These are phyloP conservation scores for Yarrowia sp. DNA, from an alignment of 805 yeast species.

Conservation along the genomic window DNA sequence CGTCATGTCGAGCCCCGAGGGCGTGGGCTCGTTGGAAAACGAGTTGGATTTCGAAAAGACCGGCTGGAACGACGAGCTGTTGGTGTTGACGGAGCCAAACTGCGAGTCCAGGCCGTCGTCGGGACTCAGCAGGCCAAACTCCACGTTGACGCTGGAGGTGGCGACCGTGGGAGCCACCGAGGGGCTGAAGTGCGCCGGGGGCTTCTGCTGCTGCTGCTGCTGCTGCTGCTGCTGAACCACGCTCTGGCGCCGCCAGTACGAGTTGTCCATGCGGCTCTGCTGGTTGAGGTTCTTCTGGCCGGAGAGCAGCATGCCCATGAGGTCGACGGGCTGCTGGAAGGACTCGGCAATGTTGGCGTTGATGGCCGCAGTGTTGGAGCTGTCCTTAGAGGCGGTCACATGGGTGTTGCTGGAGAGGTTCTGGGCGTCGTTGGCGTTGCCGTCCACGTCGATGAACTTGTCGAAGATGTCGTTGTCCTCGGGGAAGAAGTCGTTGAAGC, in stretches of 20 bases:
- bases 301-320: constrained; percentile 24
- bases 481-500: constrained; percentile 26
- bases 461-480: constrained; percentile 27
- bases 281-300: constrained; percentile 19
- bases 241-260: constrained; percentile 19
- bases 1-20: constrained; percentile 15
- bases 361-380: background rate
- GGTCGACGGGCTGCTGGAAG: constrained; percentile 21
- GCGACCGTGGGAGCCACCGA: constrained; percentile 24
- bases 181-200: constrained; percentile 15
- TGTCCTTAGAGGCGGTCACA: background rate
- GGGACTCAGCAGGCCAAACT: constrained; percentile 20
- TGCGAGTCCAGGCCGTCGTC: constrained; percentile 25
- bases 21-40: constrained; percentile 20
- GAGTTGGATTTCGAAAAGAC: constrained; percentile 15
- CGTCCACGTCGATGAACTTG: constrained; percentile 25
- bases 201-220: constrained; percentile 6
- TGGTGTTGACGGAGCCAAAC: constrained; percentile 23
- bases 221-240: background rate
- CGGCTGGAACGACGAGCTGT: constrained; percentile 18
- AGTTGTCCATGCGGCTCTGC: constrained; percentile 16
- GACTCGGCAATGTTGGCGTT: constrained; percentile 2
- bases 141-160: constrained; percentile 21
- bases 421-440: constrained; percentile 8
- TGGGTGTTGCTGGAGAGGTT: constrained; percentile 16